Percentiles rank a stretch among this genome's conserved stretches.
These are phyloP conservation scores for Gossypium armourianum DNA, from an alignment of 441 rosid species.

Conservation along the genomic window DNA sequence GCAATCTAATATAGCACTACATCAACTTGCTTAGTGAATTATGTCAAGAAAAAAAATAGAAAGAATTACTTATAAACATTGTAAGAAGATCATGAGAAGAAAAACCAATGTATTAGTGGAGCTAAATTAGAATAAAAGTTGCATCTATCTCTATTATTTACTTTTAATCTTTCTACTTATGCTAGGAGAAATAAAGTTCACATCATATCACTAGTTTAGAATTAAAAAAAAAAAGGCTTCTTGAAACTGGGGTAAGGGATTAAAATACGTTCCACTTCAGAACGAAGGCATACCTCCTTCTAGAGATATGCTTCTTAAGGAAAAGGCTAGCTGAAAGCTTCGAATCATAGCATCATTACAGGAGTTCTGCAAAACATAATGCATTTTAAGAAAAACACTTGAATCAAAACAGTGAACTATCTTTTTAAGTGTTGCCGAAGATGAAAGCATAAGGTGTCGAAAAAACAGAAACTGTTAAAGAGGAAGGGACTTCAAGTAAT, in stretches of 20 bases:
- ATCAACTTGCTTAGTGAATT: background rate
- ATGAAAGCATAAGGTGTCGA: background rate
- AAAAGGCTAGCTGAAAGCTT: constrained; percentile 75
- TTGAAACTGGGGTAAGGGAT: background rate
- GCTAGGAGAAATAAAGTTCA: background rate
- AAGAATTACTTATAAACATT: background rate
- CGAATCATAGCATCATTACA: constrained; percentile 56
- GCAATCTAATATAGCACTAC: background rate
- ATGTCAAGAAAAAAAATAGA: background rate
- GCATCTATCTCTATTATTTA: background rate
- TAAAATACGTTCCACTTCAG: background rate
- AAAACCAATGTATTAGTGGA: background rate
- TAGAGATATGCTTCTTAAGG: constrained; percentile 52
- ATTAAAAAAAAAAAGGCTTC: background rate
- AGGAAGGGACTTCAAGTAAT: background rate
- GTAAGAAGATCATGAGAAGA: background rate
- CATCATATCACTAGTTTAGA: background rate
- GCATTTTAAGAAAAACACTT: constrained; percentile 11
- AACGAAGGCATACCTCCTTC: constrained; percentile 37
- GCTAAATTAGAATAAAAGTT: background rate
- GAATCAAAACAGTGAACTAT: background rate
- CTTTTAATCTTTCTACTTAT: background rate
- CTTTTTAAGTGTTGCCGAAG: background rate
- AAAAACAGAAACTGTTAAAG: background rate
- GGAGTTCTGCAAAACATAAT: constrained; percentile 43